Evolutionary conservation across 2,329 filamentous ascomycete species (phyloP), one percentile per base, ranked within the genome.

Genomic region (Samsoniella hepiali): DNA sequence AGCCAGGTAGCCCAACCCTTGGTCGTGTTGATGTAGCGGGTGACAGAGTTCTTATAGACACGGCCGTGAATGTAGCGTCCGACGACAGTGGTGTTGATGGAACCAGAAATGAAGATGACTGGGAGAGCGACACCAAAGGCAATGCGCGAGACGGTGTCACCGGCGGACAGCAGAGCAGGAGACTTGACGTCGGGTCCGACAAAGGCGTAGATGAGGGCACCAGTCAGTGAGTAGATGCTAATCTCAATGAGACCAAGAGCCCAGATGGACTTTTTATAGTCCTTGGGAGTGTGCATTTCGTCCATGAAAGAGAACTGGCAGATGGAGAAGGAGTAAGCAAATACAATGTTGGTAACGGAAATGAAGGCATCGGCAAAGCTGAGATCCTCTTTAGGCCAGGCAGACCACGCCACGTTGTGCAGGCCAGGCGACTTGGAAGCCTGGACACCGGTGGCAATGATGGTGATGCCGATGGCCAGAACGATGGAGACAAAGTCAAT

Each of bases 51-150:
- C 67, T 75, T 75, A 70, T 74, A 82, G n/a, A 77, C 64, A 42
- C 79, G 77, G 6, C 75, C 78, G 69, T 81, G 79, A 65, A 82
- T 72, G 65, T 81, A 82, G 27, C 79, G 78, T 3, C 72, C 75
- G 36, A 78, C 74, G 11, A 81, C 78, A 1, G 77, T 80, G 42
- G 78, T 80, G 75, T 90, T 88, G 72, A 91, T 88, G 22, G 89
- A 88, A 57, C 89, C 90, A 0, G 89, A 88, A 65, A 92, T 87
- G 69, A 91, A 82, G 71, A 92, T 91, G 62, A 89, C 91, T 15
- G 89, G 89, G 3, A 89, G 78, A 0, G 88, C 89, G 66, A 91
- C 74, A 34, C 88, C 88, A 69, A 89, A 92, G 2, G 88, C 88
- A 7, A 91, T 75, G 71, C 90, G 90, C 57, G 84, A 83, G 31